Base-by-base conservation (phyloP, 176 grass and related monocot species). In the Zoysia pacifica region DNA sequence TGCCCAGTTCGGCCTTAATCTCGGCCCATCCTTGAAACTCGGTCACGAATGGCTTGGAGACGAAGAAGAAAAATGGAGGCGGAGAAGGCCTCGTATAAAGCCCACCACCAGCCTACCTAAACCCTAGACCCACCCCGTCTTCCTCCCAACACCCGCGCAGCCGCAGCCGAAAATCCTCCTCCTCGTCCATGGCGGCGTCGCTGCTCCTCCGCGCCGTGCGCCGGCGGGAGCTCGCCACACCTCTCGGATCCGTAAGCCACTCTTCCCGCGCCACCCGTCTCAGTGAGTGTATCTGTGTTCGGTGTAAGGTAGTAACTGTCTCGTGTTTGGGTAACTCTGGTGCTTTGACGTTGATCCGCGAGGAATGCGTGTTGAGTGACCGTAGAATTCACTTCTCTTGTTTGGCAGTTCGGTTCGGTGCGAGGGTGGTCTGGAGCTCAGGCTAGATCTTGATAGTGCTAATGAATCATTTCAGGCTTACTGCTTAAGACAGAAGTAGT, bases 131-230 rank as follows among this genome's bases (percentile, higher is more conserved):
- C 58, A 72, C 35, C 48, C 28, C 28, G 28, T 28, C 48, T 15
- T 7, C 7, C 1, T 6, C 20, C 47, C 11, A 0, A 6, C 38
- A 0, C 4, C 73, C 19, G 4, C 82, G 74, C 78, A 80, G 56
- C 70, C 61, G 79, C 80, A 86, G 61, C 84, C 79, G 39, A 2
- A 11, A 65, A 55, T 55, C 55, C 55, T 78, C 39, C 62, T 20
- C 74, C 66, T 53, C n/a, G 62, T n/a, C 49, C 44, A 93, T 93
- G 90, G 90, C 90, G 56, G 73, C 90, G 39, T 81, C 90, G 14
- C 52, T 86, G 70, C 83, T 93, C 52, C 81, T 89, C 72, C 81
- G 86, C 75, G 80, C 87, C 55, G 51, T 86, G 65, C 83, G 90
- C 44, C 83, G 87, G 69, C 70, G 90, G 44, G 83, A 86, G 48